Evolutionary conservation across 139 green algal species (phyloP).

Genomic region (Coelastrella sp.): DNA sequence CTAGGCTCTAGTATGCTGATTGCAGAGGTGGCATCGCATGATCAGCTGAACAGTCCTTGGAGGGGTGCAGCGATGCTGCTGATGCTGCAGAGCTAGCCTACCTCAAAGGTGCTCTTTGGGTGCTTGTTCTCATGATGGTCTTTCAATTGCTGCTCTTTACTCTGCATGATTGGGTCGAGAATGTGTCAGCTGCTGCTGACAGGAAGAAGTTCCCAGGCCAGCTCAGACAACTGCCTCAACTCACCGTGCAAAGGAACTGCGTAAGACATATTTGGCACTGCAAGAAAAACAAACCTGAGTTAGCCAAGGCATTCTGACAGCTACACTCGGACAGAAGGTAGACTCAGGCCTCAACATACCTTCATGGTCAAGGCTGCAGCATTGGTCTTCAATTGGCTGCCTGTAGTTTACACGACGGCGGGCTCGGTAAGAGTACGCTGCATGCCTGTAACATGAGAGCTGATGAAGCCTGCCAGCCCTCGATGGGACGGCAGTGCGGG

Average conservation of each 20-base stretch:
- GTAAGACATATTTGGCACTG: constrained; percentile 70
- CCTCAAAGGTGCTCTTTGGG: constrained; percentile 53
- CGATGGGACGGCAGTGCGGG: neutral
- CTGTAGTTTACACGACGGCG: neutral
- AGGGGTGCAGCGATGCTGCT: no score
- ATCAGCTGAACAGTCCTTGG: no score
- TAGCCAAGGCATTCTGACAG: no score
- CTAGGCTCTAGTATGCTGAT: neutral
- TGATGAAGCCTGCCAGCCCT: neutral
- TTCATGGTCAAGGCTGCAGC: constrained; percentile 58
- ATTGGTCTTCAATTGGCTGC: constrained; percentile 68
- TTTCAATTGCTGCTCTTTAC: constrained; percentile 58
- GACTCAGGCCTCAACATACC: constrained; percentile 21
- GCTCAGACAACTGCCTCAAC: neutral
- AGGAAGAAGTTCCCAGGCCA: neutral
- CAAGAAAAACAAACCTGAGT: neutral
- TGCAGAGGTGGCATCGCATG: neutral
- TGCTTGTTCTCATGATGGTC: constrained; percentile 76
- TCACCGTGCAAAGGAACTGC: constrained; percentile 69
- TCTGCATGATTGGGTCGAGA: neutral
- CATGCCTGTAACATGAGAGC: neutral
- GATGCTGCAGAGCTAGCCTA: neutral
- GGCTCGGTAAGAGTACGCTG: neutral
- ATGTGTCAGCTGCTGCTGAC: neutral
- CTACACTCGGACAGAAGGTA: no score